Percentiles rank a stretch among this genome's conserved stretches.
Conservation (phyloP, 257 asterid species). For the Ligustrum vulgare region DNA sequence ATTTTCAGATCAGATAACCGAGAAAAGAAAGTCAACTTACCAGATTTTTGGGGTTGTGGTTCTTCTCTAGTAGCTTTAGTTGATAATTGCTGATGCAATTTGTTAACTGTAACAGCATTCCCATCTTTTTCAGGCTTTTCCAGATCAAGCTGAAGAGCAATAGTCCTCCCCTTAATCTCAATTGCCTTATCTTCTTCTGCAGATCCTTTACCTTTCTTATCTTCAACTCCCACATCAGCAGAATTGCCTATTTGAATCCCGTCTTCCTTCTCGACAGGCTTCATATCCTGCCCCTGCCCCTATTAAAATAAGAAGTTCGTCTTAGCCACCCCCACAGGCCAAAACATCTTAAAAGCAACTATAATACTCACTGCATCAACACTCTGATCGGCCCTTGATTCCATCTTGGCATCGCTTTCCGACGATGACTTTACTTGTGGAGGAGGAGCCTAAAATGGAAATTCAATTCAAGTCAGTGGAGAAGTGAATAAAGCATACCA, state of each 20-base stretch:
- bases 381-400: slow-evolving; percentile 34
- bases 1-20: background rate
- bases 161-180: slow-evolving; percentile 45
- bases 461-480: background rate
- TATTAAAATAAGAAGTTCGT: slow-evolving; percentile 3
- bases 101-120: slow-evolving; percentile 30
- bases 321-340: slow-evolving; percentile 3
- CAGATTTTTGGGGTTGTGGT: slow-evolving; percentile 53
- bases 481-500: background rate
- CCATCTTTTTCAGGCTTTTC: slow-evolving; percentile 60
- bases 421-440: slow-evolving; percentile 67
- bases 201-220: slow-evolving; percentile 34
- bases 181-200: slow-evolving; percentile 39
- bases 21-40: slow-evolving; percentile 32
- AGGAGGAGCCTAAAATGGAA: slow-evolving; percentile 72
- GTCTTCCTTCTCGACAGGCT: slow-evolving; percentile 32
- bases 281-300: slow-evolving; percentile 50
- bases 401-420: slow-evolving; percentile 46
- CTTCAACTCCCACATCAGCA: slow-evolving; percentile 35
- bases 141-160: slow-evolving; percentile 67
- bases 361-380: slow-evolving; percentile 41
- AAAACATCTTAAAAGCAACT: background rate
- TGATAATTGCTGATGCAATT: slow-evolving; percentile 35
- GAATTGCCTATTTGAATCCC: slow-evolving; percentile 38
- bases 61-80: slow-evolving; percentile 50